A percentile compares a stretch with the other conserved stretches of the same genome.
These are phyloP conservation scores for Moniliella sp. DNA, from an alignment of 1,284 basidiomycete species.

Conservation along the genomic window DNA sequence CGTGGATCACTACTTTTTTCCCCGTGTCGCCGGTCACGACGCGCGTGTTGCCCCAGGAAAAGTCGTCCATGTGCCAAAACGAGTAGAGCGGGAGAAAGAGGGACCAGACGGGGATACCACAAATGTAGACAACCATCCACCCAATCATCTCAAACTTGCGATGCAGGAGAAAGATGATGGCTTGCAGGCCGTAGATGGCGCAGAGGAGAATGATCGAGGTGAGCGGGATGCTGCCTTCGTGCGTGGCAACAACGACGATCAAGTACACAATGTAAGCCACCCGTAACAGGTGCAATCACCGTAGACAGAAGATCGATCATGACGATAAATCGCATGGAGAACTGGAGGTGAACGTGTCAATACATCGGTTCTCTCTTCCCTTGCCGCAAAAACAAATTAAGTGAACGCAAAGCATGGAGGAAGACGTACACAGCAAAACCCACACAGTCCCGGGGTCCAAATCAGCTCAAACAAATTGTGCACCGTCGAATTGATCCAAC, in stretches of 20 bases:
- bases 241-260: slow-evolving; percentile 19
- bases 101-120: slow-evolving; percentile 73
- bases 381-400: not conserved
- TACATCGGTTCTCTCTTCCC: not conserved
- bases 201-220: slow-evolving; percentile 73
- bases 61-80: slow-evolving; percentile 98
- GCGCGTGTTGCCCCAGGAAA: slow-evolving; percentile 79
- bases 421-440: slow-evolving; percentile 67
- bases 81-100: slow-evolving; percentile 84
- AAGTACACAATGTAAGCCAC: slow-evolving; percentile 48
- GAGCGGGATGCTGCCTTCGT: slow-evolving; percentile 16
- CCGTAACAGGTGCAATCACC: slow-evolving; percentile 68
- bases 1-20: slow-evolving; percentile 63
- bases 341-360: slow-evolving; percentile 1
- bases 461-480: slow-evolving; percentile 86
- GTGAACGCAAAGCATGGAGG: not conserved
- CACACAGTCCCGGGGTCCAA: slow-evolving; percentile 75
- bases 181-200: slow-evolving; percentile 57
- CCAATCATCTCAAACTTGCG: slow-evolving; percentile 32
- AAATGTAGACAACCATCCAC: slow-evolving; percentile 27
- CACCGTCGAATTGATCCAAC: slow-evolving; percentile 98
- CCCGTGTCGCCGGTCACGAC: slow-evolving; percentile 79
- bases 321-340: slow-evolving; percentile 95
- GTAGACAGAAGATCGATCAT: slow-evolving; percentile 68
- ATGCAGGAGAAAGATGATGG: slow-evolving; percentile 32